Evolutionary conservation across 83 land plant genomes (phyloP).

Genomic region (Picea engelmannii): DNA sequence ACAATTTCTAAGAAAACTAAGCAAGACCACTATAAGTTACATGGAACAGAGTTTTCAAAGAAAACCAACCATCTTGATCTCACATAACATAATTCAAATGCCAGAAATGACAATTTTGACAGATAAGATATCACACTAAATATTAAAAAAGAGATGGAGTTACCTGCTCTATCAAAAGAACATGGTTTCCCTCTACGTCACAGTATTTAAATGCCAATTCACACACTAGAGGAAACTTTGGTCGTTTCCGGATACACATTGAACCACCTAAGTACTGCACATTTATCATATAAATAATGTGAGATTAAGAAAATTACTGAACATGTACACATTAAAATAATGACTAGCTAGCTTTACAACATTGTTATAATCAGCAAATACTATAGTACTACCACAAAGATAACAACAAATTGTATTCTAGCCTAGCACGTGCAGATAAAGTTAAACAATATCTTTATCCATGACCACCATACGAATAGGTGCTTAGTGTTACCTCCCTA

Average conservation of each 20-base stretch:
- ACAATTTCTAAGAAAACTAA: not conserved
- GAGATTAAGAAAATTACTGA: not conserved
- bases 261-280: conserved; percentile 68
- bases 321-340: not conserved
- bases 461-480: too few species aligned
- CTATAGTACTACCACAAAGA: not conserved
- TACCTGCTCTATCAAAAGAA: conserved; percentile 43
- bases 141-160: not conserved
- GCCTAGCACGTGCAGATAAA: too few species aligned
- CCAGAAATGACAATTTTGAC: not conserved
- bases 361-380: not conserved
- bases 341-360: not conserved
- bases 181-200: conserved; percentile 9
- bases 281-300: not conserved
- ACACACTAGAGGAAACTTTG: conserved; percentile 48
- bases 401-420: not conserved
- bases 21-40: not conserved
- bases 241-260: conserved; percentile 47
- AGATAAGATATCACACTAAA: not conserved
- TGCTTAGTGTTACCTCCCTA: too few species aligned
- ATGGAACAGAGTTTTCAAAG: not conserved
- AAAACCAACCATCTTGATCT: not conserved
- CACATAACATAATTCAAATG: not conserved
- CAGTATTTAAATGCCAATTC: conserved; percentile 42
- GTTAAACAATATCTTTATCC: too few species aligned